These are phyloP conservation scores for Neonectria hederae DNA, from an alignment of 2,329 filamentous ascomycete genomes.

Conservation along the genomic window DNA sequence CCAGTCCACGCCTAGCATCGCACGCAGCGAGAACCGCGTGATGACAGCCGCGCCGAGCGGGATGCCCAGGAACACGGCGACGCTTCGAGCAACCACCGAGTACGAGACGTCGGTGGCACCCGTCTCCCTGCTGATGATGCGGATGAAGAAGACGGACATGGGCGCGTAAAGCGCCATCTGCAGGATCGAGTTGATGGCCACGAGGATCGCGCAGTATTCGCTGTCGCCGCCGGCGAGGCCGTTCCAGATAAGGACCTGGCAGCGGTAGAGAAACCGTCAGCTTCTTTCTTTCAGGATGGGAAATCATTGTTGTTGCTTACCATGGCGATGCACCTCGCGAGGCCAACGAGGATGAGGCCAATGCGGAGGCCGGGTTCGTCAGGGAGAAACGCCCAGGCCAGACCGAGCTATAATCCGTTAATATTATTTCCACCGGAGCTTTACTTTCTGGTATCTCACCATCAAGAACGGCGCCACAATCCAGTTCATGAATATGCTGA, in stretches of 20 bases:
- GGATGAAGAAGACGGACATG: constrained; percentile 74
- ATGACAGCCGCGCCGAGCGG: constrained; percentile 82
- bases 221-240: constrained; percentile 74
- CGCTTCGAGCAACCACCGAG: constrained; percentile 76
- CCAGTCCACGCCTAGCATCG: constrained; percentile 62
- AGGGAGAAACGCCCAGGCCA: constrained; percentile 75
- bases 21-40: constrained; percentile 72
- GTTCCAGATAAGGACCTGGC: constrained; percentile 73
- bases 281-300: neutral
- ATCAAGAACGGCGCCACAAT: constrained; percentile 84
- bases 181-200: constrained; percentile 78
- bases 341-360: constrained; percentile 82
- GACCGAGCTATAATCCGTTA: constrained; percentile 58
- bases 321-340: constrained; percentile 91
- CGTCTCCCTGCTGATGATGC: constrained; percentile 67
- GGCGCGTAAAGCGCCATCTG: constrained; percentile 80
- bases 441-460: constrained; percentile 57
- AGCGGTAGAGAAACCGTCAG: neutral
- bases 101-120: constrained; percentile 61
- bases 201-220: constrained; percentile 85
- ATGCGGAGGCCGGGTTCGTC: constrained; percentile 66
- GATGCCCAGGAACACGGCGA: constrained; percentile 86
- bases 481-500: constrained; percentile 85
- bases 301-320: constrained; percentile 52
- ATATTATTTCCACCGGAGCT: neutral